A percentile compares a stretch with the other conserved stretches of the same genome.
Conservation (phyloP, 169 alveolate genomes). For the Cyclospora cayetanensis region DNA sequence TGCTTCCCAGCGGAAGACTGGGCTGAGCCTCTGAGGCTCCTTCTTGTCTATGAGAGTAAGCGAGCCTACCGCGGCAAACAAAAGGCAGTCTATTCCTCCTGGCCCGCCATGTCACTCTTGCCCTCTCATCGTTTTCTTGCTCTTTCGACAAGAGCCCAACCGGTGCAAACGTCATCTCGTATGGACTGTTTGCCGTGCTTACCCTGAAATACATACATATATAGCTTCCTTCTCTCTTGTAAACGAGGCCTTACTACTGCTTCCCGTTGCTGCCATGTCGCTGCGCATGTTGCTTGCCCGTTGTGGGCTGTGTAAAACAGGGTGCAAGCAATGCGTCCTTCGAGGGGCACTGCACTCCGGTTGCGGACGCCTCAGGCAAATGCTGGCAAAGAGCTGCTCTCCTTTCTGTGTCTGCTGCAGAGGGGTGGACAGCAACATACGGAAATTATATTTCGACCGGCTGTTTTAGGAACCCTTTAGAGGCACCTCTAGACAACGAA, state of each 20-base stretch:
- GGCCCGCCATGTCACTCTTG: not conserved
- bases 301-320: too few relatives aligned
- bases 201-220: too few relatives aligned
- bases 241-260: too few relatives aligned
- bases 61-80: too few relatives aligned
- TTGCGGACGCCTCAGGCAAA: too few relatives aligned
- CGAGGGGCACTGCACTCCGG: too few relatives aligned
- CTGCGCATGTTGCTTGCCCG: not conserved
- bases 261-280: not conserved
- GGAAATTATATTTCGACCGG: constrained; percentile 16
- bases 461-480: not conserved
- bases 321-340: not conserved
- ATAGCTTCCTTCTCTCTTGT: too few relatives aligned
- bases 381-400: too few relatives aligned
- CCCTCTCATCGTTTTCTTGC: not conserved
- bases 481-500: not conserved
- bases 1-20: not conserved
- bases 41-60: constrained; percentile 10
- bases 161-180: too few relatives aligned
- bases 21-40: constrained; percentile 37
- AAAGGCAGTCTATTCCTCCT: too few relatives aligned
- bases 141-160: too few relatives aligned
- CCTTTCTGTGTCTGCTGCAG: not conserved
- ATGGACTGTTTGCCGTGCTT: too few relatives aligned
- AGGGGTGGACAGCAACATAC: constrained; percentile 53